A percentile compares a stretch with the other conserved stretches of the same genome.
Evolutionary conservation across 352 stramenopile genomes (phyloP).

Genomic region (Lagenidium giganteum): DNA sequence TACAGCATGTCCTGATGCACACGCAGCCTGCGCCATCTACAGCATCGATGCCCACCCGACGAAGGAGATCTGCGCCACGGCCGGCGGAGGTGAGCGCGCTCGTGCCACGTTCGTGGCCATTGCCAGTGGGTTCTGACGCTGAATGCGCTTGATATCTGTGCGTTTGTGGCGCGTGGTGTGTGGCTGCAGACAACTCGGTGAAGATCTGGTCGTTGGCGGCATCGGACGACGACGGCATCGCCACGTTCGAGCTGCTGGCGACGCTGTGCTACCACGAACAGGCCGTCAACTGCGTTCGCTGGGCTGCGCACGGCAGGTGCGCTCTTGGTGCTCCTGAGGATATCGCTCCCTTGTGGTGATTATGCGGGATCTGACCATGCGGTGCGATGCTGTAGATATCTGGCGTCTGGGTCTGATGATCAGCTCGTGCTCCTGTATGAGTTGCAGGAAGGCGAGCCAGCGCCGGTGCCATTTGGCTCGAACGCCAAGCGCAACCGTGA

Average conservation of each 20-base stretch:
- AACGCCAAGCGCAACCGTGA: slow-evolving; percentile 77
- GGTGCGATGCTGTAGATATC: too few relatives aligned
- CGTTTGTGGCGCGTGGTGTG: too few relatives aligned
- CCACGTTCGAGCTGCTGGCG: slow-evolving; percentile 73
- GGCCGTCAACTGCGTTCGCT: slow-evolving; percentile 84
- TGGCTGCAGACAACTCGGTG: slow-evolving; percentile 60
- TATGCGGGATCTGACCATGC: too few relatives aligned
- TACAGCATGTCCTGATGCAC: not conserved
- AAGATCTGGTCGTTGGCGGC: slow-evolving; percentile 77
- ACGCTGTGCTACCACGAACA: slow-evolving; percentile 81
- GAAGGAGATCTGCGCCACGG: slow-evolving; percentile 67
- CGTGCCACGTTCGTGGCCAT: not conserved
- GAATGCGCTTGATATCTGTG: too few relatives aligned
- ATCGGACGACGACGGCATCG: slow-evolving; percentile 26
- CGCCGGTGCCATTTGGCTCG: slow-evolving; percentile 72
- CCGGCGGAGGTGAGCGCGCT: slow-evolving; percentile 42
- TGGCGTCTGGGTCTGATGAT: slow-evolving; percentile 81
- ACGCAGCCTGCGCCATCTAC: slow-evolving; percentile 73
- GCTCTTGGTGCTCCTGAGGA: too few relatives aligned
- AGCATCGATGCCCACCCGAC: slow-evolving; percentile 78
- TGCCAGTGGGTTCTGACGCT: too few relatives aligned
- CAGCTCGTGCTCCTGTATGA: slow-evolving; percentile 81
- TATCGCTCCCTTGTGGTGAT: too few relatives aligned
- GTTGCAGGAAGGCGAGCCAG: slow-evolving; percentile 46
- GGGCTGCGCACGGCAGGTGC: slow-evolving; percentile 55